Evolutionary conservation across 352 stramenopile species (phyloP).

Genomic region (Globisporangium solare): DNA sequence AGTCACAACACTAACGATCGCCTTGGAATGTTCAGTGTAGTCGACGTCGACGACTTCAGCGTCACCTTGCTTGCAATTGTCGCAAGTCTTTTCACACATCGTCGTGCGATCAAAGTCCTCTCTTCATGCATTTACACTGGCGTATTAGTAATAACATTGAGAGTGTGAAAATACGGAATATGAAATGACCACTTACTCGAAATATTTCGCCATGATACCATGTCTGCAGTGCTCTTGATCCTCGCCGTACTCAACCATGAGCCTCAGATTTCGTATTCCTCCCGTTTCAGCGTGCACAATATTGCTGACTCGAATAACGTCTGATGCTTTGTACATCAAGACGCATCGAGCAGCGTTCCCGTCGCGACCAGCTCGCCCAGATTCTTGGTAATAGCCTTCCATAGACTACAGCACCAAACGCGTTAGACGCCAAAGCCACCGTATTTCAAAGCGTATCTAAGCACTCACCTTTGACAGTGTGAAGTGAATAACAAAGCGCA

Average conservation of each 20-base stretch:
- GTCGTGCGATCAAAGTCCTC: conserved; percentile 28
- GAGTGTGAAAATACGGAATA: neutral
- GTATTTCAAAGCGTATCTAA: neutral
- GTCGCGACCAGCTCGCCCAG: conserved; percentile 93
- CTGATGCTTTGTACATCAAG: conserved; percentile 76
- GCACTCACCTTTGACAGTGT: conserved; percentile 63
- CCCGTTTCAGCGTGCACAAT: conserved; percentile 61
- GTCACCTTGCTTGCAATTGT: conserved; percentile 39
- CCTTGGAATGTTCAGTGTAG: conserved; percentile 44
- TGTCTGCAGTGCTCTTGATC: conserved; percentile 34
- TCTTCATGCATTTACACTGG: conserved; percentile 13
- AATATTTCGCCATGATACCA: conserved; percentile 48
- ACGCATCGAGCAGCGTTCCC: conserved; percentile 85
- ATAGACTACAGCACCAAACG: conserved; percentile 66
- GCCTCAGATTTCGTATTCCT: conserved; percentile 55
- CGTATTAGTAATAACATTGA: neutral
- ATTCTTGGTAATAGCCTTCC: conserved; percentile 98
- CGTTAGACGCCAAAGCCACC: neutral
- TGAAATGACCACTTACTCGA: conserved; percentile 28
- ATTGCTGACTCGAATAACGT: conserved; percentile 70
- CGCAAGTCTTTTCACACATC: conserved; percentile 40
- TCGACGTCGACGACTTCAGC: conserved; percentile 23
- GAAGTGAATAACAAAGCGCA: conserved; percentile 91
- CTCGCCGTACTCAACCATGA: conserved; percentile 65
- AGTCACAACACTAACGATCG: conserved; percentile 37